These are phyloP conservation scores for Neonectria punicea DNA, from an alignment of 2,329 filamentous ascomycete species.

Conservation along the genomic window DNA sequence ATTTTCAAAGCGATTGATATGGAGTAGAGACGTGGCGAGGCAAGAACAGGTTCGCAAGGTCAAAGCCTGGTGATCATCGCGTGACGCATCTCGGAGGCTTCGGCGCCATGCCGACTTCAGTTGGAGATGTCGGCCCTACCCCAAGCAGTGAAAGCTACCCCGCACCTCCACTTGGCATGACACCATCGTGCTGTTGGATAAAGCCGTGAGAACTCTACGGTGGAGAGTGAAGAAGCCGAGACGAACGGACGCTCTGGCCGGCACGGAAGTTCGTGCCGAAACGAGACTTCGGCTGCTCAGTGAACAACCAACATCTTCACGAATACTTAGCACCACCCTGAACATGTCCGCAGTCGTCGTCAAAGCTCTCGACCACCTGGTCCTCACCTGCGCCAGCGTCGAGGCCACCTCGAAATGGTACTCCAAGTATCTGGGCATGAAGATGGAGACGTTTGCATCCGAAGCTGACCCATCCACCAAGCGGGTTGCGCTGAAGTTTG, in stretches of 20 bases:
- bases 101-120: slow-evolving; percentile 2
- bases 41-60: neutral
- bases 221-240: neutral
- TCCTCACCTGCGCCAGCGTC: slow-evolving; percentile 66
- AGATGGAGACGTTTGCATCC: slow-evolving; percentile 60
- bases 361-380: slow-evolving; percentile 67
- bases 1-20: neutral
- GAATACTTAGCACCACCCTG: neutral
- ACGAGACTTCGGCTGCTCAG: neutral
- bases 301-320: neutral
- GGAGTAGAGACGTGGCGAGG: too few species aligned
- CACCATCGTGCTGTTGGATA: neutral
- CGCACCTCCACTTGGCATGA: slow-evolving; percentile 3
- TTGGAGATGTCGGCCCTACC: slow-evolving; percentile 9
- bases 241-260: neutral
- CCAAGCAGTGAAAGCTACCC: slow-evolving; percentile 17
- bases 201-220: neutral
- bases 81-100: slow-evolving; percentile 1
- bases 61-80: neutral
- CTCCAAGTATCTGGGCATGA: slow-evolving; percentile 66
- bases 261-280: neutral
- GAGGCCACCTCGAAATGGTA: slow-evolving; percentile 64
- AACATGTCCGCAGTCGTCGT: slow-evolving; percentile 36
- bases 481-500: slow-evolving; percentile 66
- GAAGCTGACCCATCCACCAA: slow-evolving; percentile 45